Conservation (phyloP, 352 stramenopile species). For the Phytopythium vexans region DNA sequence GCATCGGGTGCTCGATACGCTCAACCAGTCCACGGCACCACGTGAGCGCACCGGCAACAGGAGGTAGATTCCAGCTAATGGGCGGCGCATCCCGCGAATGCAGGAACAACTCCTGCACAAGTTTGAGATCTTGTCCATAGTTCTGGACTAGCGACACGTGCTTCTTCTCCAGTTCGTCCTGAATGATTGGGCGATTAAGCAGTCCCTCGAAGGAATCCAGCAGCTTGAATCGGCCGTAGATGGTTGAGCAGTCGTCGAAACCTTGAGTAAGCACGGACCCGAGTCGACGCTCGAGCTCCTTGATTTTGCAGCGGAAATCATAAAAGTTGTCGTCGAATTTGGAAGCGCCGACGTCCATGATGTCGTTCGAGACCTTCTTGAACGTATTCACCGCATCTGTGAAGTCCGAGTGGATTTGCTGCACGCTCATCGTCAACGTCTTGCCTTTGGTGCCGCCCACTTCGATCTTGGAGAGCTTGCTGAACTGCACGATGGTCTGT, state of each 20-base stretch:
- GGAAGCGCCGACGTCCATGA: constrained; percentile 96
- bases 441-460: constrained; percentile 97
- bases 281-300: constrained; percentile 96
- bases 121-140: constrained; percentile 95
- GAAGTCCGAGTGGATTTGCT: constrained; percentile 97
- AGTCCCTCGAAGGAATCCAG: constrained; percentile 96
- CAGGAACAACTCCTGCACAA: constrained; percentile 97
- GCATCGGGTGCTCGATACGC: constrained; percentile 96
- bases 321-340: constrained; percentile 99
- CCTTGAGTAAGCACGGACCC: constrained; percentile 95
- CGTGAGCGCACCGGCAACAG: constrained; percentile 92
- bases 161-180: constrained; percentile 97
- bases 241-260: constrained; percentile 97
- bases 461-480: constrained; percentile 97
- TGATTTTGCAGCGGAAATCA: constrained; percentile 96
- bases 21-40: constrained; percentile 96
- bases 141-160: constrained; percentile 95
- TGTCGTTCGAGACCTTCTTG: constrained; percentile 96
- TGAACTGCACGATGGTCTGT: constrained; percentile 98
- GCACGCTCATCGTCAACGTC: constrained; percentile 90
- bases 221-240: constrained; percentile 97
- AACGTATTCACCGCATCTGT: constrained; percentile 92
- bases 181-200: constrained; percentile 94
- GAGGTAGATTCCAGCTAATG: constrained; percentile 94
- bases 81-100: constrained; percentile 91